These are phyloP conservation scores for Roridomyces roridus DNA, from an alignment of 768 basidiomycete species.

Conservation along the genomic window DNA sequence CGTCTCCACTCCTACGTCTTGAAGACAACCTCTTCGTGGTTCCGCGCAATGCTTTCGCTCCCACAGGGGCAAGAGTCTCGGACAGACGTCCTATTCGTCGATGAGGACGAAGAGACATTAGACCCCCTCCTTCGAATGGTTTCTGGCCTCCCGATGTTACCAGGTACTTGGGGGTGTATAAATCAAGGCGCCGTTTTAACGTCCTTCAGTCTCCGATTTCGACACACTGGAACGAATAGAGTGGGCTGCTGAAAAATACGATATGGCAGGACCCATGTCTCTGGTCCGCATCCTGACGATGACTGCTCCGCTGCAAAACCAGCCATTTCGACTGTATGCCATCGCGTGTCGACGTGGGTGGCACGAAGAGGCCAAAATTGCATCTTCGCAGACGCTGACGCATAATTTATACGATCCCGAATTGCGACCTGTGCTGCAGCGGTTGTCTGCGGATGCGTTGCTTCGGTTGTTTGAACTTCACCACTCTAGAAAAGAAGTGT, in stretches of 20 bases:
- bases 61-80: constrained; percentile 43
- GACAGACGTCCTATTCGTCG: constrained; percentile 54
- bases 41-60: constrained; percentile 63
- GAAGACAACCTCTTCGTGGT: constrained; percentile 70
- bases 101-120: constrained; percentile 60
- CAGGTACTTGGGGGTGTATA: neutral
- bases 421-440: constrained; percentile 50
- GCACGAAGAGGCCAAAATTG: constrained; percentile 58
- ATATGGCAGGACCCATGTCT: constrained; percentile 69
- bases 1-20: constrained; percentile 65
- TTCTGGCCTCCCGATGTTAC: constrained; percentile 57
- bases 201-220: too few relatives aligned
- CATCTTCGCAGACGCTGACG: constrained; percentile 61
- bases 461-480: constrained; percentile 64
- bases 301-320: constrained; percentile 54
- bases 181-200: neutral
- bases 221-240: neutral
- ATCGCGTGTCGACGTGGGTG: constrained; percentile 65
- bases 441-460: constrained; percentile 55
- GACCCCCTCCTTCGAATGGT: constrained; percentile 66
- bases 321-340: constrained; percentile 60
- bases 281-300: constrained; percentile 64
- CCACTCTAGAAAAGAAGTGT: constrained; percentile 54
- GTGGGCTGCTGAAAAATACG: constrained; percentile 68
- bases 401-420: constrained; percentile 55